Conservation (phyloP, 2,329 filamentous ascomycete species). For the Aureobasidium lini region DNA sequence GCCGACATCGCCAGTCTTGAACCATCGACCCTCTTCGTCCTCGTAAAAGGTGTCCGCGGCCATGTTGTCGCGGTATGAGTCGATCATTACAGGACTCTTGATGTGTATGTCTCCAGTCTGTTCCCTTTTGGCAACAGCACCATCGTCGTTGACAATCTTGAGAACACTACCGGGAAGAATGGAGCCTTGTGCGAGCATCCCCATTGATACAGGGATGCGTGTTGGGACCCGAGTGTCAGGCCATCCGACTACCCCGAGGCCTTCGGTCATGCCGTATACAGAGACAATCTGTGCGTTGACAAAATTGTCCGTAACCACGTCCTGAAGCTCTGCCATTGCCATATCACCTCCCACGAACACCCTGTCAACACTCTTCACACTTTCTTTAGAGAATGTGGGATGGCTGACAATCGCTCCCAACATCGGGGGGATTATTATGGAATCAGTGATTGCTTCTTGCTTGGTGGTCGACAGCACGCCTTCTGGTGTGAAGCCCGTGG, state of each 20-base stretch:
- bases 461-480: not conserved
- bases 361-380: not conserved
- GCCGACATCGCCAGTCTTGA: not conserved
- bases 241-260: not conserved
- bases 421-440: not conserved
- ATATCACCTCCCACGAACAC: not conserved
- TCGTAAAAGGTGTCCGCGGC: not conserved
- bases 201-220: not conserved
- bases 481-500: not conserved
- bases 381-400: not conserved
- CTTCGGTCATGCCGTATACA: conserved; percentile 1
- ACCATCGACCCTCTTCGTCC: not conserved
- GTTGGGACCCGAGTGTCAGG: not conserved
- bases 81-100: not conserved
- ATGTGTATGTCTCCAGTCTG: not conserved
- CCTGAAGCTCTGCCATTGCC: not conserved
- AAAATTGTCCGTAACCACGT: not conserved
- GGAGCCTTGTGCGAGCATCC: not conserved
- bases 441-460: not conserved
- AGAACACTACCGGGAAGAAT: not conserved
- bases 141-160: not conserved
- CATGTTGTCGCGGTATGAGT: not conserved
- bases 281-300: not conserved
- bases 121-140: not conserved
- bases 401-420: not conserved